Evolutionary conservation across 768 basidiomycete species (phyloP), one percentile per base, ranked within the genome.

Genomic region (Leucocoprinus sp.): DNA sequence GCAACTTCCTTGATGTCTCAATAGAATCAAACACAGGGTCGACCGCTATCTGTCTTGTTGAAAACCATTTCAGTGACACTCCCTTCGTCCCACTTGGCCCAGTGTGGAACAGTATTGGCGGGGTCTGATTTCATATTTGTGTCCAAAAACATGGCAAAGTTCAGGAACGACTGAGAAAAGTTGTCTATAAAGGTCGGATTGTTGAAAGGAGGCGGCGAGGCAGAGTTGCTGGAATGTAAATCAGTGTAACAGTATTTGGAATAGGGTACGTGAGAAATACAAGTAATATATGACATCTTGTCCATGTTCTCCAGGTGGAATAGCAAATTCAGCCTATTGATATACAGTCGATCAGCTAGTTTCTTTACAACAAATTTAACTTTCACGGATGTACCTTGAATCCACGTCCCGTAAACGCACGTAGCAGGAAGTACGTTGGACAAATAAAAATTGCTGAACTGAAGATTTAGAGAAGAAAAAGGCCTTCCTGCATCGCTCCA

Each of bases 31-130:
- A 48, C 8, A 48, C 46, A 55, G 2, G 70, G 58, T 17, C 47
- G 12, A n/a, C 55, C 57, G 0, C 50, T 52, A 9, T 38, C 61
- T 1, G 69, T 70, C 39, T 55, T 45, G 46, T 72, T 76, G 52
- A 75, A 78, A 6, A 73, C 42, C 70, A 78, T 74, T 55, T 75
- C 73, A 2, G 44, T 48, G 5, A 15, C 15, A 48, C 21, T 50
- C 2, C 50, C 51, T 1, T 47, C 52, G 2, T 43, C 42, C 60
- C 64, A 71, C 7, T 31, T 35, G 0, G 52, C 45, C 69, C 69
- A 72, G 0, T 19, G 27, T 12, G 70, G 72, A 0, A 65, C 68
- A 27, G 68, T 66, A 43, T 66, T 60, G 24, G 61, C 53, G 0
- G 49, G 17, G 35, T 39, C 5, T 31, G 19, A 39, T 28, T 65